These are phyloP conservation scores for Neurospora sp. DNA, from an alignment of 495 filamentous ascomycete genomes.

Conservation along the genomic window DNA sequence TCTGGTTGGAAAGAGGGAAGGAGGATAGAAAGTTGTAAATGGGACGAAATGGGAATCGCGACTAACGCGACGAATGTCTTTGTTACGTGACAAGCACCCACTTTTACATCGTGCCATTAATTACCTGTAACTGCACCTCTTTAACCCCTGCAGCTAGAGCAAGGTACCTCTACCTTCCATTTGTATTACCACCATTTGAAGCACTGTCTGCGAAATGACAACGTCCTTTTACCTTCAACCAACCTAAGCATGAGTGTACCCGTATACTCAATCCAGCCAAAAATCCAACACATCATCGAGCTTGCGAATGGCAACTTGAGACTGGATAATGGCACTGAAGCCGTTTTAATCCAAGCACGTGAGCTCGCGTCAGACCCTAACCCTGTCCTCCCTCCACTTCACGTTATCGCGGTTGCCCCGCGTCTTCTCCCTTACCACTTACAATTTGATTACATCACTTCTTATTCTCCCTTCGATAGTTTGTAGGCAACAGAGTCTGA, in stretches of 20 bases:
- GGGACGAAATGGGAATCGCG: not conserved
- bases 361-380: conserved; percentile 10
- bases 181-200: not conserved
- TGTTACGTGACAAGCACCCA: not conserved
- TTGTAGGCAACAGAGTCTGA: not conserved
- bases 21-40: not conserved
- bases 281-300: not conserved
- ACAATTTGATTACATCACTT: not conserved
- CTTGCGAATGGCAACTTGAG: not conserved
- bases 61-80: not conserved
- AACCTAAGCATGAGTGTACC: not conserved
- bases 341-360: conserved; percentile 2
- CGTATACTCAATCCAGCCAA: not conserved
- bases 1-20: not conserved
- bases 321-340: not conserved
- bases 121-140: not conserved
- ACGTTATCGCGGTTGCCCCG: not conserved
- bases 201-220: not conserved
- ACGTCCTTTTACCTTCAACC: not conserved
- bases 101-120: not conserved
- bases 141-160: not conserved
- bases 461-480: not conserved
- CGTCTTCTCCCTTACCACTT: not conserved
- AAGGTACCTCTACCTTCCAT: not conserved
- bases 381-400: not conserved